Evolutionary conservation across 139 green algal species (phyloP).

Genomic region (Asterochloris sp.): DNA sequence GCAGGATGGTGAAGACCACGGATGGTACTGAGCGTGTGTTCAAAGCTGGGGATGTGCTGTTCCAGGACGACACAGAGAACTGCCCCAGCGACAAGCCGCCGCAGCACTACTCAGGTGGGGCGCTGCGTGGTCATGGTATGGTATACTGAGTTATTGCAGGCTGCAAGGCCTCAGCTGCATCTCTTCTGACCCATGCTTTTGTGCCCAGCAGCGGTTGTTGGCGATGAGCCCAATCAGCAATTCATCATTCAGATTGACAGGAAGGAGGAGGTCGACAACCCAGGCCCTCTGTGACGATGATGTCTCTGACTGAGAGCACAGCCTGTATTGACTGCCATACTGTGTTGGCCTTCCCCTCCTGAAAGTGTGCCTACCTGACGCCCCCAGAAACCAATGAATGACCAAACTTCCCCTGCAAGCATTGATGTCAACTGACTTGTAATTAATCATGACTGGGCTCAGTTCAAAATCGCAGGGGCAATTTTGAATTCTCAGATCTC

Average conservation of each 20-base stretch:
- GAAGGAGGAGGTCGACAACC: conserved; percentile 16
- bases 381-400: no score
- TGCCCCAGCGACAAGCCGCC: not conserved
- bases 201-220: not conserved
- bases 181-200: not conserved
- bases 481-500: no score
- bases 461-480: no score
- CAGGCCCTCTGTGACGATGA: conserved; percentile 2
- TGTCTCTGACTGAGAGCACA: no score
- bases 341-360: not conserved
- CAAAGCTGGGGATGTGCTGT: conserved; percentile 9
- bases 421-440: no score
- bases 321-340: no score
- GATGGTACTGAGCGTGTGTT: not conserved
- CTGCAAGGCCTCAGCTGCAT: not conserved
- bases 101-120: not conserved
- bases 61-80: conserved; percentile 5
- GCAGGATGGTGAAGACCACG: conserved; percentile 9
- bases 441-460: no score
- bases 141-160: not conserved
- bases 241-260: conserved; percentile 7
- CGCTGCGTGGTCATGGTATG: not conserved
- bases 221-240: conserved; percentile 12
- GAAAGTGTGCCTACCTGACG: no score
- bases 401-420: no score